phyloP scores from a whole-genome alignment of 2,329 filamentous ascomycete species.

The Apiospora pterosperma region DNA sequence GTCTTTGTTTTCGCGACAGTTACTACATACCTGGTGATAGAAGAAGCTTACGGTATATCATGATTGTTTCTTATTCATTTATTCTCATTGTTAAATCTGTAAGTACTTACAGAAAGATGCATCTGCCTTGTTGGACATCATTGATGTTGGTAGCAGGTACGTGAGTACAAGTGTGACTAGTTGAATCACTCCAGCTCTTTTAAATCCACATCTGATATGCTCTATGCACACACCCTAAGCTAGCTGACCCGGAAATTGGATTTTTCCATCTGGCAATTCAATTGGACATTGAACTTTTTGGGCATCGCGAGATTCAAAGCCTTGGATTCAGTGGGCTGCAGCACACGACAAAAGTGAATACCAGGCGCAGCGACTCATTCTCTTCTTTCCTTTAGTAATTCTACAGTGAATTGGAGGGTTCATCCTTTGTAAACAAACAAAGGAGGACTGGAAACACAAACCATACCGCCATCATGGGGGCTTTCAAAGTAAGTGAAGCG shows the following conservation, averaged over 20 bases:
- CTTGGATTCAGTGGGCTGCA: background rate
- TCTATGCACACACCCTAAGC: background rate
- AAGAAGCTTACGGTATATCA: background rate
- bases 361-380: background rate
- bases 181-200: too few relatives aligned
- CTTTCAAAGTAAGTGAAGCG: slow-evolving; percentile 9
- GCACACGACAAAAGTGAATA: background rate
- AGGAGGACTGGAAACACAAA: too few relatives aligned
- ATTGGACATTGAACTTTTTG: slow-evolving; percentile 6
- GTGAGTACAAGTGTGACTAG: background rate
- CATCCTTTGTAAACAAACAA: too few relatives aligned
- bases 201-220: background rate
- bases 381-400: background rate
- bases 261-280: slow-evolving; percentile 2
- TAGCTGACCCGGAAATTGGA: slow-evolving; percentile 3
- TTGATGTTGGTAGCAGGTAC: too few relatives aligned
- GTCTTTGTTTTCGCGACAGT: background rate
- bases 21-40: too few relatives aligned
- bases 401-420: background rate
- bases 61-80: background rate
- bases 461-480: slow-evolving; percentile 9
- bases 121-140: background rate
- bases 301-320: background rate
- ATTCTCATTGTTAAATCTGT: background rate
- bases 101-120: background rate